Evolutionary conservation across 495 filamentous ascomycete species (phyloP).

Genomic region (Entonaema liquescens): DNA sequence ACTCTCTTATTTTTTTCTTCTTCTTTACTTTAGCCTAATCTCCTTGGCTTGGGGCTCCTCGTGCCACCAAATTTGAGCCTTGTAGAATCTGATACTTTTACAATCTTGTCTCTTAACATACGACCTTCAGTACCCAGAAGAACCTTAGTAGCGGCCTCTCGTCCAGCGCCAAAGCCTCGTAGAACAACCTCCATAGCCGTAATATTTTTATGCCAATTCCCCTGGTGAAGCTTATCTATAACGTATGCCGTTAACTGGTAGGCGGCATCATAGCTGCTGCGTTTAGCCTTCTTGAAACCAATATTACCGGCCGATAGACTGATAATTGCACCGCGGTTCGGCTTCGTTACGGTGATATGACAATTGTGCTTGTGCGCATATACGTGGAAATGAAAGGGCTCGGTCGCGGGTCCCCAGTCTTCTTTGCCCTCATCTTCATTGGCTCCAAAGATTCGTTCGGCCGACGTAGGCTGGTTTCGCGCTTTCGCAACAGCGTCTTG

Average conservation of each 20-base stretch:
- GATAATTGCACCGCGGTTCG: conserved; percentile 78
- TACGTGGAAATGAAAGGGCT: conserved; percentile 86
- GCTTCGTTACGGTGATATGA: conserved; percentile 85
- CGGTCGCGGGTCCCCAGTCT: conserved; percentile 40
- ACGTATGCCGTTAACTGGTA: conserved; percentile 86
- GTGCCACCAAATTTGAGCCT: conserved; percentile 96
- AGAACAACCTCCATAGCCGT: conserved; percentile 77
- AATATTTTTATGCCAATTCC: conserved; percentile 68
- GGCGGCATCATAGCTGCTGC: conserved; percentile 88
- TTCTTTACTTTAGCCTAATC: conserved; percentile 69
- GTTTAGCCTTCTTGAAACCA: conserved; percentile 80
- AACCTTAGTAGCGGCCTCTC: conserved; percentile 89
- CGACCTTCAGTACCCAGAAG: conserved; percentile 85
- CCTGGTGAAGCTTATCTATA: conserved; percentile 79
- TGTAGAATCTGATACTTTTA: conserved; percentile 81
- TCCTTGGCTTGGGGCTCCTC: conserved; percentile 79
- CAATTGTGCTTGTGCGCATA: conserved; percentile 90
- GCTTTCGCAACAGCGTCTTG: conserved; percentile 26
- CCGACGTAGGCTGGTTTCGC: conserved; percentile 29
- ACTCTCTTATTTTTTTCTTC: conserved; percentile 16
- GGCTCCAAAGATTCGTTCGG: conserved; percentile 28
- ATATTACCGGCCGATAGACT: conserved; percentile 82
- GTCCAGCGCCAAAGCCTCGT: conserved; percentile 82
- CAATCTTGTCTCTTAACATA: conserved; percentile 71
- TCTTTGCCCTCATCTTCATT: conserved; percentile 23